These are phyloP conservation scores for Bauhinia variegata DNA, from an alignment of 306 rosid genomes.

Conservation along the genomic window DNA sequence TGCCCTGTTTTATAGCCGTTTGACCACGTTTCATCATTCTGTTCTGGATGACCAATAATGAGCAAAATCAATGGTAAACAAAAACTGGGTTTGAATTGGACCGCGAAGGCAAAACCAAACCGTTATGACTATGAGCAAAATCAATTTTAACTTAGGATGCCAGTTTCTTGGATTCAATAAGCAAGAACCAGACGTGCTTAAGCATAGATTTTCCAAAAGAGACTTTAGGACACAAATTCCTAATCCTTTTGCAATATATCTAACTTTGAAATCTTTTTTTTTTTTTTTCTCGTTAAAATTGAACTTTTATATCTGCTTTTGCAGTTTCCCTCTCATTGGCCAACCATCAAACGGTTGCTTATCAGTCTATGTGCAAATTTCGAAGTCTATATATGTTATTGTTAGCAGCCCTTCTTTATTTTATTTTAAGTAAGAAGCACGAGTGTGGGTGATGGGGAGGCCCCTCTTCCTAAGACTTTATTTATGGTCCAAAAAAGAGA, in stretches of 20 bases:
- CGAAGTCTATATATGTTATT: too few species aligned
- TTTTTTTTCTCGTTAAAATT: constrained; percentile 40
- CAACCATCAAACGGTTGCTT: constrained; percentile 47
- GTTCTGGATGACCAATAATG: constrained; percentile 39
- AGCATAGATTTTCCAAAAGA: constrained; percentile 54
- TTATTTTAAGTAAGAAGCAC: constrained; percentile 35
- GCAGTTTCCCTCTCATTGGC: constrained; percentile 43
- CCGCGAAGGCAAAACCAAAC: too few species aligned
- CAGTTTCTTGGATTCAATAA: constrained; percentile 78
- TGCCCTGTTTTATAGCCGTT: constrained; percentile 40
- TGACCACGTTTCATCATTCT: constrained; percentile 52
- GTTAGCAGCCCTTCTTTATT: constrained; percentile 36
- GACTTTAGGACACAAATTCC: constrained; percentile 77
- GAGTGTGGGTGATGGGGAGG: constrained; percentile 36
- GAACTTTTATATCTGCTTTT: constrained; percentile 45
- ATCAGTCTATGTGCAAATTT: constrained; percentile 66
- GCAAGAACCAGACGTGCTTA: constrained; percentile 43
- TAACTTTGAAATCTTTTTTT: constrained; percentile 36
- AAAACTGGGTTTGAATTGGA: constrained; percentile 35
- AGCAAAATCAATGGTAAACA: constrained; percentile 37
- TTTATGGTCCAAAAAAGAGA: constrained; percentile 56
- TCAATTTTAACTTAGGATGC: constrained; percentile 67
- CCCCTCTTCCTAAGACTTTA: constrained; percentile 39
- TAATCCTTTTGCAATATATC: constrained; percentile 54
- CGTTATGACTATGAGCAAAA: constrained; percentile 1